These are phyloP conservation scores for Picochlorum sp. DNA, from an alignment of 139 green algal species.

Conservation along the genomic window DNA sequence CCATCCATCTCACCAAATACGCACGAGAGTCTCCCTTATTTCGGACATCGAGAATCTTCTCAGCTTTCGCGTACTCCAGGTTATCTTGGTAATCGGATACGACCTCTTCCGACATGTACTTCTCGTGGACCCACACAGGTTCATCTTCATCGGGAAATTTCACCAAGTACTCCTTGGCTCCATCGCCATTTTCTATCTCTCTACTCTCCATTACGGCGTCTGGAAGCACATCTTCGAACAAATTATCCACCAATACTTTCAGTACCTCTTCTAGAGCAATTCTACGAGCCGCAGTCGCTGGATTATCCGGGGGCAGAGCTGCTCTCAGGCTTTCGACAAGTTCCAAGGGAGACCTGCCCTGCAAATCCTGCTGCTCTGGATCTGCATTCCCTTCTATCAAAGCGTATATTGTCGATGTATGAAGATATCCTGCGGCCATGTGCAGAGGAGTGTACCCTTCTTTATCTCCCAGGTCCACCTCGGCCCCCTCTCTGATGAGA, in stretches of 20 bases:
- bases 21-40: conserved; percentile 51
- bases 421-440: conserved; percentile 73
- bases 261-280: conserved; percentile 69
- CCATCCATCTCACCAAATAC: conserved; percentile 69
- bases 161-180: conserved; percentile 57
- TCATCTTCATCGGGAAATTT: conserved; percentile 42
- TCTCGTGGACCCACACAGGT: conserved; percentile 52
- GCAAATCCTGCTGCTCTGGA: conserved; percentile 43
- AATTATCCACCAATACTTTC: conserved; percentile 44
- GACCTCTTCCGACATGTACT: conserved; percentile 54
- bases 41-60: conserved; percentile 32
- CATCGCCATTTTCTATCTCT: conserved; percentile 10
- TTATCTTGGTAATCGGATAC: conserved; percentile 63
- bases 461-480: conserved; percentile 68
- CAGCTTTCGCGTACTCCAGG: conserved; percentile 57
- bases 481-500: conserved; percentile 55
- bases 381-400: conserved; percentile 58
- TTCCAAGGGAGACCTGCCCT: conserved; percentile 35
- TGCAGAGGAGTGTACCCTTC: conserved; percentile 82
- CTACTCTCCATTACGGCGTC: conserved; percentile 41
- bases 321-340: conserved; percentile 63
- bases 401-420: conserved; percentile 42
- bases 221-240: conserved; percentile 73
- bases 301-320: conserved; percentile 45
- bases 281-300: conserved; percentile 41